These are phyloP conservation scores for Coemansia sp. DNA, from an alignment of 192 early-diverging fungal species.

Conservation along the genomic window DNA sequence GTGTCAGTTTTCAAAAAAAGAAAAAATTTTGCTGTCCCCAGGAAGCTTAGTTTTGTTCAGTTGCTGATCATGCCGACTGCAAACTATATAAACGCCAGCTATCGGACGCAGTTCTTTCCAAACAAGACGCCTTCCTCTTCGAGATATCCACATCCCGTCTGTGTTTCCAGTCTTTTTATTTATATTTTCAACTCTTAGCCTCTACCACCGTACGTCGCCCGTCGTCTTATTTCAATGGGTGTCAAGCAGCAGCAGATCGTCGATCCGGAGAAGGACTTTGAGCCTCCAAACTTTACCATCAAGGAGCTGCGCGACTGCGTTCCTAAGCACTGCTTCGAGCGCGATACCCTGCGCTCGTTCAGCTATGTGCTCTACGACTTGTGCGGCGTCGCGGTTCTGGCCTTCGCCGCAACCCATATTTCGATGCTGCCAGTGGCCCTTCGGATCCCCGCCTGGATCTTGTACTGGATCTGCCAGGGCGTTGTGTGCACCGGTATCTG, in stretches of 20 bases:
- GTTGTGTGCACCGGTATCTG: slow-evolving; percentile 86
- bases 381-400: slow-evolving; percentile 64
- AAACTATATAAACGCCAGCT: background rate
- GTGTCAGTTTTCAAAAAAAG: too few species aligned
- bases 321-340: slow-evolving; percentile 92
- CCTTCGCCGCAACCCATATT: slow-evolving; percentile 70
- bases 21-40: too few species aligned
- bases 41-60: too few species aligned
- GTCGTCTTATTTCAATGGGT: slow-evolving; percentile 22
- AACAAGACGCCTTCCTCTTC: background rate
- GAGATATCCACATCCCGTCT: background rate
- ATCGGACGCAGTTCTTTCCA: background rate
- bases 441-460: slow-evolving; percentile 68
- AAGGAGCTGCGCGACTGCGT: slow-evolving; percentile 90
- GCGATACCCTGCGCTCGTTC: slow-evolving; percentile 78
- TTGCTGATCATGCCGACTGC: too few species aligned
- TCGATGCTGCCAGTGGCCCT: slow-evolving; percentile 55
- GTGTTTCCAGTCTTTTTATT: background rate
- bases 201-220: too few species aligned
- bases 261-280: slow-evolving; percentile 51
- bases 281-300: slow-evolving; percentile 75
- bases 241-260: slow-evolving; percentile 25
- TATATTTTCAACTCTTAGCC: background rate
- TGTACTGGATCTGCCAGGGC: slow-evolving; percentile 85
- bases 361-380: slow-evolving; percentile 80